These are phyloP conservation scores for Aspergillus tamarii DNA, from an alignment of 2,329 filamentous ascomycete genomes.

Conservation along the genomic window DNA sequence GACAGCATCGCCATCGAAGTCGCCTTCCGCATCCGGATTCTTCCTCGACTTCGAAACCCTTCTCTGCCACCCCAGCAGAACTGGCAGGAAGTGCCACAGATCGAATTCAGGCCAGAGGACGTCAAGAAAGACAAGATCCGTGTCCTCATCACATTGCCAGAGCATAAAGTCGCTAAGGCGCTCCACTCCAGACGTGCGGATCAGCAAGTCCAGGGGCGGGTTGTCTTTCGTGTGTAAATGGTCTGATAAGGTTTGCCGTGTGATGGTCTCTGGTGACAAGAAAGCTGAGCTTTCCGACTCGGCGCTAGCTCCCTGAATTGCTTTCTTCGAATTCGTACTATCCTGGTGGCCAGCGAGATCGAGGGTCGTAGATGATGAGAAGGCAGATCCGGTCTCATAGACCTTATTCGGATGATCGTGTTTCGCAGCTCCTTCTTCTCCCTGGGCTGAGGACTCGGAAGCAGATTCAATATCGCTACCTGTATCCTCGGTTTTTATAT, in stretches of 20 bases:
- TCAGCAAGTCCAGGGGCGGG: constrained; percentile 86
- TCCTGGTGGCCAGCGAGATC: constrained; percentile 35
- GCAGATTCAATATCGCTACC: constrained; percentile 54
- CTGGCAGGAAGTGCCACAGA: constrained; percentile 88
- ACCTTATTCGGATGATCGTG: constrained; percentile 27
- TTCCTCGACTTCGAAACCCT: constrained; percentile 65
- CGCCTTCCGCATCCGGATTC: constrained; percentile 60
- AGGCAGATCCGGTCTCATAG: constrained; percentile 39
- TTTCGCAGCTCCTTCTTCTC: constrained; percentile 44
- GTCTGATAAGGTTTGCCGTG: constrained; percentile 74
- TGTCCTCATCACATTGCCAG: constrained; percentile 94
- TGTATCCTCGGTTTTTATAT: constrained; percentile 36
- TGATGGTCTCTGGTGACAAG: constrained; percentile 86
- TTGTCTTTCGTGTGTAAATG: constrained; percentile 87
- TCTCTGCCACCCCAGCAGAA: constrained; percentile 87
- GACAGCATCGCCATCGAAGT: constrained; percentile 57
- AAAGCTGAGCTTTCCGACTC: constrained; percentile 42
- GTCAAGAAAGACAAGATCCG: constrained; percentile 88
- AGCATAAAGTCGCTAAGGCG: constrained; percentile 97
- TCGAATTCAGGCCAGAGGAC: constrained; percentile 97
- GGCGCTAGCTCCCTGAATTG: constrained; percentile 33
- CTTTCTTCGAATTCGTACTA: constrained; percentile 40
- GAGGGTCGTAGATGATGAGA: constrained; percentile 55
- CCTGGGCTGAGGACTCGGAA: constrained; percentile 44
- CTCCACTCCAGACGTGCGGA: constrained; percentile 91